Conservation (phyloP, 352 stramenopile genomes). For the Globisporangium cederbergense region DNA sequence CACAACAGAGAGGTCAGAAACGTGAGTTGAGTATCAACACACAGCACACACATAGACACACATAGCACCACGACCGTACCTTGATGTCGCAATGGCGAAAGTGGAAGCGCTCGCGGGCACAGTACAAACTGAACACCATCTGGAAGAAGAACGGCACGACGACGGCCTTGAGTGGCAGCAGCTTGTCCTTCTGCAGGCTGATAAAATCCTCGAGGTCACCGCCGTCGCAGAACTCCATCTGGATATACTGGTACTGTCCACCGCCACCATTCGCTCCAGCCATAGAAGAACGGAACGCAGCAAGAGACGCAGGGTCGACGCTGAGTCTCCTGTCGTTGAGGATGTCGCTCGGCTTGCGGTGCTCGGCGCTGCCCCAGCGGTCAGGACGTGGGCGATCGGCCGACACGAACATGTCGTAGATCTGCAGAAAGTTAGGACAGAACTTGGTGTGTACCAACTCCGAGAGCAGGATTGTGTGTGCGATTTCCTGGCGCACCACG, state of each 20-base stretch:
- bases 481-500: constrained; percentile 92
- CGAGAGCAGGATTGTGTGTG: constrained; percentile 90
- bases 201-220: constrained; percentile 97
- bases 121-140: constrained; percentile 96
- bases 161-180: constrained; percentile 48
- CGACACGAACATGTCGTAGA: constrained; percentile 90
- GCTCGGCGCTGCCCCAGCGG: constrained; percentile 53
- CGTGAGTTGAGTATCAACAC: neutral
- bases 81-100: constrained; percentile 99
- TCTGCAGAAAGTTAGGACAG: constrained; percentile 94
- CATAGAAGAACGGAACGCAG: constrained; percentile 2
- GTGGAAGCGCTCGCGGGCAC: constrained; percentile 83
- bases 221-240: constrained; percentile 97
- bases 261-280: constrained; percentile 12
- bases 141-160: constrained; percentile 93
- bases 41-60: neutral
- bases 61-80: constrained; percentile 16
- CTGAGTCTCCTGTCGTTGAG: constrained; percentile 29
- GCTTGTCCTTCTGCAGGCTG: constrained; percentile 67
- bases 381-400: constrained; percentile 48
- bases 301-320: constrained; percentile 12
- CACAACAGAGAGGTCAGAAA: neutral
- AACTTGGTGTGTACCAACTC: constrained; percentile 81
- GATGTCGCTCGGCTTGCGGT: constrained; percentile 69
- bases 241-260: constrained; percentile 93